phyloP scores from a whole-genome alignment of 306 rosid species.

The Cicer yamashitae region DNA sequence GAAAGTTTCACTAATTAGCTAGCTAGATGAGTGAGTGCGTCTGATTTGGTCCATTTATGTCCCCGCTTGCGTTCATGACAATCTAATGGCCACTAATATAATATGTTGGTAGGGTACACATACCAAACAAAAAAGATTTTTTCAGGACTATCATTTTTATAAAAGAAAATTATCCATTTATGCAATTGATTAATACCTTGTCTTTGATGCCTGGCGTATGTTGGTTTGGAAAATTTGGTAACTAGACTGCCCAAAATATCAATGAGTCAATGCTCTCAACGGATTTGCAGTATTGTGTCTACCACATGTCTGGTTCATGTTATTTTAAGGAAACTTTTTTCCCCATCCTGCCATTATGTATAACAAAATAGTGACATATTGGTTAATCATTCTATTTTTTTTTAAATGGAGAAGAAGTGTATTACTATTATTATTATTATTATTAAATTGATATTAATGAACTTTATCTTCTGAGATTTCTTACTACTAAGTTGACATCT shows the following conservation, averaged over 20 bases:
- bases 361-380: neutral
- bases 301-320: neutral
- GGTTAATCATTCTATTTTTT: neutral
- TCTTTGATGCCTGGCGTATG: neutral
- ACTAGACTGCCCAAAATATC: neutral
- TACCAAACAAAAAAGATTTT: neutral
- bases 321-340: neutral
- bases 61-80: constrained; percentile 32
- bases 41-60: constrained; percentile 49
- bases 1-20: constrained; percentile 33
- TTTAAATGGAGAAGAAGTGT: too few relatives aligned
- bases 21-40: constrained; percentile 36
- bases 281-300: neutral
- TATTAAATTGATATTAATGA: too few relatives aligned
- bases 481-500: too few relatives aligned
- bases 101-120: constrained; percentile 33
- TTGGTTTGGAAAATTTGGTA: constrained; percentile 13
- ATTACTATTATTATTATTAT: too few relatives aligned
- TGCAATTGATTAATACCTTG: neutral
- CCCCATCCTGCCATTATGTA: neutral
- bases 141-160: neutral
- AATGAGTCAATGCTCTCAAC: neutral
- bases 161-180: neutral
- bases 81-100: constrained; percentile 53
- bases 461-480: too few relatives aligned